phyloP scores from a whole-genome alignment of 2,329 filamentous ascomycete species.

The Blastomyces parvus region DNA sequence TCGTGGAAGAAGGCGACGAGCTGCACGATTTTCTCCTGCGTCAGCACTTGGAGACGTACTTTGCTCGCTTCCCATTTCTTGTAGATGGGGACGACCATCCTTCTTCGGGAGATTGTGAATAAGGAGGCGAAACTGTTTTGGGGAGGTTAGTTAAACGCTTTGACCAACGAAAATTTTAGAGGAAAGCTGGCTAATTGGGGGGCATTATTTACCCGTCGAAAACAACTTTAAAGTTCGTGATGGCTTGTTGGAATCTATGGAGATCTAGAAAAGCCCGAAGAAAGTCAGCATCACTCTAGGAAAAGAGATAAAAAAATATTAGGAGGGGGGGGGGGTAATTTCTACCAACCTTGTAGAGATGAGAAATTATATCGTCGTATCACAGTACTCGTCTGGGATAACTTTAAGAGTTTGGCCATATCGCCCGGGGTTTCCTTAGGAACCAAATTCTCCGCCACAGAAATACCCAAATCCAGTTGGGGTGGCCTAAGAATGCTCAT shows the following conservation, averaged over 20 bases:
- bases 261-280: slow-evolving; percentile 44
- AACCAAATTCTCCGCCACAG: slow-evolving; percentile 59
- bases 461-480: slow-evolving; percentile 68
- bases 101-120: slow-evolving; percentile 71
- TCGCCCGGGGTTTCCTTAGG: slow-evolving; percentile 53
- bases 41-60: slow-evolving; percentile 70
- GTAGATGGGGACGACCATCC: slow-evolving; percentile 86
- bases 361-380: slow-evolving; percentile 63
- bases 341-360: slow-evolving; percentile 37
- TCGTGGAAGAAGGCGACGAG: slow-evolving; percentile 80
- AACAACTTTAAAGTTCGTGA: slow-evolving; percentile 70
- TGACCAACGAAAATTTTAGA: not conserved
- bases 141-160: not conserved
- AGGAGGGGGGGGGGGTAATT: not conserved
- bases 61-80: slow-evolving; percentile 86
- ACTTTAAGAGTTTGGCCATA: slow-evolving; percentile 55
- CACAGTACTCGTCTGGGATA: slow-evolving; percentile 49
- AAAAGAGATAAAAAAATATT: not conserved
- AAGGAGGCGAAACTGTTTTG: slow-evolving; percentile 50
- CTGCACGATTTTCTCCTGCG: slow-evolving; percentile 65
- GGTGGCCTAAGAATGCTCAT: slow-evolving; percentile 61
- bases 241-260: slow-evolving; percentile 65
- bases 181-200: not conserved
- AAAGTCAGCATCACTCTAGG: slow-evolving; percentile 12
- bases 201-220: slow-evolving; percentile 49